Percentiles rank a stretch among this genome's conserved stretches.
Conservation (phyloP, 345 rosid species). For the Salix arbutifolia region DNA sequence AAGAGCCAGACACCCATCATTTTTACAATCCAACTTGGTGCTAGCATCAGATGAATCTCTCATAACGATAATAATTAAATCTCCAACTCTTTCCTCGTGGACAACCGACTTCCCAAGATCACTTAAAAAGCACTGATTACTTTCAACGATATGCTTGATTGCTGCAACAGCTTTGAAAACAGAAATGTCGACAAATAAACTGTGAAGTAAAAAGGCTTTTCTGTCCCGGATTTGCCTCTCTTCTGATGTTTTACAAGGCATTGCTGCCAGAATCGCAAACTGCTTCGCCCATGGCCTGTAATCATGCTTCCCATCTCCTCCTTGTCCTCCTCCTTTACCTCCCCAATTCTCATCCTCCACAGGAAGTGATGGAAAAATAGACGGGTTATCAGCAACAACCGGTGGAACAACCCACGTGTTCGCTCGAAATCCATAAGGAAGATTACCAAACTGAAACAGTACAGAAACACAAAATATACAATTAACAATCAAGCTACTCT, state of each 20-base stretch:
- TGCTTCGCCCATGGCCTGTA: slow-evolving; percentile 34
- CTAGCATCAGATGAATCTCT: slow-evolving; percentile 31
- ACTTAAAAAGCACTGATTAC: slow-evolving; percentile 3
- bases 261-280: slow-evolving; percentile 29
- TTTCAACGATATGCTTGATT: slow-evolving; percentile 15
- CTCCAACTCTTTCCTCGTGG: slow-evolving; percentile 26
- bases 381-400: slow-evolving; percentile 31
- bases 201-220: slow-evolving; percentile 34
- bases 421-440: slow-evolving; percentile 35
- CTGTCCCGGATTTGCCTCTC: slow-evolving; percentile 32
- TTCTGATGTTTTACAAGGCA: slow-evolving; percentile 37
- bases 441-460: slow-evolving; percentile 31
- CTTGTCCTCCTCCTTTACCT: slow-evolving; percentile 35
- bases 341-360: slow-evolving; percentile 38
- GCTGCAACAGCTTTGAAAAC: slow-evolving; percentile 28
- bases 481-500: not conserved
- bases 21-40: slow-evolving; percentile 24
- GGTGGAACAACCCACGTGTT: slow-evolving; percentile 39
- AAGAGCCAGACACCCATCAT: slow-evolving; percentile 31
- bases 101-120: slow-evolving; percentile 8
- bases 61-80: slow-evolving; percentile 16
- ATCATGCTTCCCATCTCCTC: slow-evolving; percentile 24
- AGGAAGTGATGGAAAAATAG: slow-evolving; percentile 28
- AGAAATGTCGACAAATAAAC: slow-evolving; percentile 34
- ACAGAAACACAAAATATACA: not conserved